Conservation (phyloP, 192 early-diverging fungal species). For the Anaeromyces robustus region DNA sequence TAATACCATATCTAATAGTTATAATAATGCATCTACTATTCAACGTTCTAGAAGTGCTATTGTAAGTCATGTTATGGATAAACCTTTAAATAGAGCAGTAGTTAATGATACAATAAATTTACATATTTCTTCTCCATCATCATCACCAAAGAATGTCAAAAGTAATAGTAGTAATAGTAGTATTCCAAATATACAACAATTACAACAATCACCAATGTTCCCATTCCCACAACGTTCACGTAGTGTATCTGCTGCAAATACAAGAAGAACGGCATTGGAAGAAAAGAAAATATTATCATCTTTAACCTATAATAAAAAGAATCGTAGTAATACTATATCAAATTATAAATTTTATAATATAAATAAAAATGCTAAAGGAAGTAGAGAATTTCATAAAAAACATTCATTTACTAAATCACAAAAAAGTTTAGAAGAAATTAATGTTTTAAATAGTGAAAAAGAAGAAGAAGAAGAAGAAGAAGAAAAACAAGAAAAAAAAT, state of each 20-base stretch:
- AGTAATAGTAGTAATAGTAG: background rate
- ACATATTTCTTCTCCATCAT: background rate
- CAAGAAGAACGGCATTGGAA: background rate
- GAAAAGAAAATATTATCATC: background rate
- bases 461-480: background rate
- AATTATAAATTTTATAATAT: background rate
- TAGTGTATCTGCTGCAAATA: background rate
- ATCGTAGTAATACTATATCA: background rate
- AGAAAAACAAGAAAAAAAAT: background rate
- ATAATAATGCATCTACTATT: background rate
- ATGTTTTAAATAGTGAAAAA: no score
- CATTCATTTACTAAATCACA: background rate
- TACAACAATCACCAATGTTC: background rate
- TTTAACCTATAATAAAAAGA: background rate
- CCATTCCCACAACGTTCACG: background rate
- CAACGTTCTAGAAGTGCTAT: background rate
- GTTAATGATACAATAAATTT: background rate
- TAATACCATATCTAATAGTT: background rate
- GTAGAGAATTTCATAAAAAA: background rate
- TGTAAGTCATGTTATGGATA: background rate
- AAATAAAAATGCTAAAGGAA: background rate
- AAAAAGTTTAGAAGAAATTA: background rate
- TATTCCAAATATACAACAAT: background rate
- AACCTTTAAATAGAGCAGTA: background rate
- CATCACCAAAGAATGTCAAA: no score